Evolutionary conservation across 805 yeast species (phyloP), one percentile per base, ranked within the genome.

Genomic region (Lipomyces orientalis): DNA sequence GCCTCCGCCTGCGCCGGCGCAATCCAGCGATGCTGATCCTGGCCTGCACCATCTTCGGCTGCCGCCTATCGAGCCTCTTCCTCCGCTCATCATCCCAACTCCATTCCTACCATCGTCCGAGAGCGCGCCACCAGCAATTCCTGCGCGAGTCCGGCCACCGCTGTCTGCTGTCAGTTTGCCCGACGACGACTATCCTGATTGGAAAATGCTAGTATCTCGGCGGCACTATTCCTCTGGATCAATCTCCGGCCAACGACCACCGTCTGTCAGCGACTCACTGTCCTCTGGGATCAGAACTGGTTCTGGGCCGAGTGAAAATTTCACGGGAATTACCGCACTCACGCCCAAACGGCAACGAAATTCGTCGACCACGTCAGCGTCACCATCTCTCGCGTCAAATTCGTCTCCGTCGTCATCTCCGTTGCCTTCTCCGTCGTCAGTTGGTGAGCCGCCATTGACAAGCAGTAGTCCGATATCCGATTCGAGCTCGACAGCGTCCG

Each of bases 31-130:
- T 9, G n/a, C 22, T 43, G 49, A 7, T 43, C 16, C 4, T 19
- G 29, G 12, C 54, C 54, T 1, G 10, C 19, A 49, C 25, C 55
- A 52, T 31, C 16, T 52, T 22, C 55, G 34, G 59, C 58, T 63
- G 43, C 65, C 65, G 54, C 61, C 39, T 14, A 63, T 63, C 19
- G 65, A 49, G 65, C 62, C 58, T 39, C 35, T 63, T 31, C 56
- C 54, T 9, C 65, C 65, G 43, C 62, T 63, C 54, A 39, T 62
- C 22, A 31, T 63, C 29, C 65, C 65, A 22, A n/a, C 52, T 14
- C 43, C 54, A 5, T 59, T 63, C 43, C 33, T 29, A 8, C 33
- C 55, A 12, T 52, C 33, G 22, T 52, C 55, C 34, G 55, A 52
- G 29, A 25, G 49, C 12, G 31, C n/a, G 46, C 43, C 55, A n/a